Base-by-base conservation (phyloP, 73 alveolate species). In the Paramecium biaurelia region DNA sequence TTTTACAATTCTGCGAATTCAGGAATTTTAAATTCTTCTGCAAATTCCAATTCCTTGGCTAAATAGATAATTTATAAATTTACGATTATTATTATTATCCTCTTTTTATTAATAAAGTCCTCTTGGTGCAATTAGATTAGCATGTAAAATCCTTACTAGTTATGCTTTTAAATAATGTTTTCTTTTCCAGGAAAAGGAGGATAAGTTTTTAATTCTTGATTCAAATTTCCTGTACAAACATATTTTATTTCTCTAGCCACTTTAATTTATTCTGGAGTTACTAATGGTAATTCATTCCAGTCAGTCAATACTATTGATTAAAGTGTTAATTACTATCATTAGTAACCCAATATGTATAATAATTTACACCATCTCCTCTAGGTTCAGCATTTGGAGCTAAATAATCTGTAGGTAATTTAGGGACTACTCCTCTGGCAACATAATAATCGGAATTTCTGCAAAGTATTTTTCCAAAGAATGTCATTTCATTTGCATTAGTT, bases 401-500 rank as follows among this genome's bases (percentile, higher is more conserved):
- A 42, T 98, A 97, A 85, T 97, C 99, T 35, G 96, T 97, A 4
- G 98, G 95, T 12, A 93, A 95, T n/a, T 94, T 94, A 18, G 96
- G 95, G 32, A 76, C 57, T 14, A 94, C 86, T 21, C 99, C 99
- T 92, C 97, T 98, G 11, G 95, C 98, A 4, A 98, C 96, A 90
- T 95, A 97, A 92, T 97, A 98, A 70, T 98, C 99, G 63, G 94
- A 93, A 92, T 96, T 96, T 41, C 98, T 89, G 24, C 99, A 98
- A 70, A 70, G 94, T 26, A 97, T 70, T 92, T 98, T 98, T 8
- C 99, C 99, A 98, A 98, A 98, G 92, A 98, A 98, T 56, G 98
- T 89, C 85, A 98, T 70, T 47, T 85, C 89, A 42, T 70, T 37
- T 15, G 98, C 99, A 11, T 95, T 94, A 10, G 96, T 57, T 49